These are phyloP conservation scores for Xylariales sp. DNA, from an alignment of 2,329 filamentous ascomycete genomes.

Conservation along the genomic window DNA sequence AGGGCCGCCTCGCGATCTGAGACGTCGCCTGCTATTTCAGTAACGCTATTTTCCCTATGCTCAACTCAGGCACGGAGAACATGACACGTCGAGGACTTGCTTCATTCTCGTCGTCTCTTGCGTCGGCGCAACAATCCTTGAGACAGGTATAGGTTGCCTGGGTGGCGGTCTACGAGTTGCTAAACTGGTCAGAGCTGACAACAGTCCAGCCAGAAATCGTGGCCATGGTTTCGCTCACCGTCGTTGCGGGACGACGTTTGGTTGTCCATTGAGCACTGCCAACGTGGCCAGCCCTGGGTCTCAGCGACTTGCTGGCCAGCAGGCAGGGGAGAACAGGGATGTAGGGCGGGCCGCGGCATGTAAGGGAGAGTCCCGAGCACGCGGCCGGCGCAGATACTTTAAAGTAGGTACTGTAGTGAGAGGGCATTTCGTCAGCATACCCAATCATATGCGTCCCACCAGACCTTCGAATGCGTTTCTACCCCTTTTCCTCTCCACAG, in stretches of 20 bases:
- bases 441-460: constrained; percentile 7
- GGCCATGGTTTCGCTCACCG: constrained; percentile 2
- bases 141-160: neutral
- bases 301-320: neutral
- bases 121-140: too few species aligned
- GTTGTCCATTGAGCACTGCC: neutral
- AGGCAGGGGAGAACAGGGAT: neutral
- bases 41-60: neutral
- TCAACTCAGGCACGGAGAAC: neutral
- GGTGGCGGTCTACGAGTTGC: neutral
- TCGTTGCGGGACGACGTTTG: neutral
- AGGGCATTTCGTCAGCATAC: neutral
- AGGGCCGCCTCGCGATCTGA: constrained; percentile 2
- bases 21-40: neutral
- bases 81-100: neutral
- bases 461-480: constrained; percentile 2
- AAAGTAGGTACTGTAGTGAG: too few species aligned
- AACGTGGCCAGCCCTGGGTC: constrained; percentile 4
- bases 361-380: constrained; percentile 1
- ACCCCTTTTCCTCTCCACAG: neutral
- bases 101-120: too few species aligned
- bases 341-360: constrained; percentile 1
- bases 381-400: too few species aligned
- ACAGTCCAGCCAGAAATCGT: neutral
- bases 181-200: neutral